These are phyloP conservation scores for Acrocalymma vagum DNA, from an alignment of 2,329 filamentous ascomycete species.

Conservation along the genomic window DNA sequence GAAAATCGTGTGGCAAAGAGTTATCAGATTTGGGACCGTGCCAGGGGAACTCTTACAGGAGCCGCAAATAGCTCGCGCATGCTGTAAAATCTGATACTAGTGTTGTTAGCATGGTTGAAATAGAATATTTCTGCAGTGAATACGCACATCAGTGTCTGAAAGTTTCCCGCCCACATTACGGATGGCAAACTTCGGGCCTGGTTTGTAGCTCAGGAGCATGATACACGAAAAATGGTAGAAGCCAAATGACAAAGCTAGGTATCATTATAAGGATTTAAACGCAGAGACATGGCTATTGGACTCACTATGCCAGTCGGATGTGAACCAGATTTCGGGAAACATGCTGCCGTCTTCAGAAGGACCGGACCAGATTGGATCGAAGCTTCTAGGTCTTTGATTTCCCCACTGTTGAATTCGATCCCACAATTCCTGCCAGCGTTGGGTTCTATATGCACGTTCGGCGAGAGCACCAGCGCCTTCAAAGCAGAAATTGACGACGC, in stretches of 20 bases:
- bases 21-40: constrained; percentile 31
- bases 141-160: constrained; percentile 28
- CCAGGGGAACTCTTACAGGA: constrained; percentile 34
- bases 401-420: constrained; percentile 32
- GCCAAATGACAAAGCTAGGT: constrained; percentile 30
- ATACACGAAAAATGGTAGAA: constrained; percentile 40
- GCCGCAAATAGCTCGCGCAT: constrained; percentile 36
- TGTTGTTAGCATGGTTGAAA: constrained; percentile 13
- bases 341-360: constrained; percentile 13
- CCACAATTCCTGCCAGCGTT: constrained; percentile 33
- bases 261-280: background rate
- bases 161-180: constrained; percentile 23
- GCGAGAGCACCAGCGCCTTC: constrained; percentile 19
- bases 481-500: constrained; percentile 40
- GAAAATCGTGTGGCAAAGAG: constrained; percentile 36
- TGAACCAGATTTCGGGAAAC: constrained; percentile 38
- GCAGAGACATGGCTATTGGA: background rate
- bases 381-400: constrained; percentile 29
- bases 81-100: constrained; percentile 29
- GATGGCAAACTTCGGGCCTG: constrained; percentile 36
- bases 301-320: constrained; percentile 43
- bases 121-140: too few relatives aligned
- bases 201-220: constrained; percentile 39
- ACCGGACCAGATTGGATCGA: constrained; percentile 39
- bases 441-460: constrained; percentile 18